Evolutionary conservation across 83 land plant species (phyloP), one percentile per base, ranked within the genome.

Genomic region (Picea engelmannii): DNA sequence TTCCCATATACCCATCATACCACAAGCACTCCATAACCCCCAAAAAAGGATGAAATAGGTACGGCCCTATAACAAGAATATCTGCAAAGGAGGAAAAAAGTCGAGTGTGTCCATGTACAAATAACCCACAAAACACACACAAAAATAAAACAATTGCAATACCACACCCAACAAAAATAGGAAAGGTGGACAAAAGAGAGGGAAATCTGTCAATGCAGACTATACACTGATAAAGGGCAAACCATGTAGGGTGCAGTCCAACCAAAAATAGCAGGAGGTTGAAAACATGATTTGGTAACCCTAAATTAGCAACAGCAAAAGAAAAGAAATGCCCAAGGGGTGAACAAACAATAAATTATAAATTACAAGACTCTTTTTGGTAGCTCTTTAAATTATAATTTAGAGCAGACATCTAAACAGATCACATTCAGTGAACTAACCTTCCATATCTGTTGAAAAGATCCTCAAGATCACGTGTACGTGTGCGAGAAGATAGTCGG

Each of bases 361-460:
- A 20, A 18, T 21, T 47, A 47, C 9, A 38, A 18, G 24, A 6
- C 40, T 40, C 6, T 42, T 24, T 18, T 18, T 44, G 20, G 76
- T 4, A 42, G 0, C 42, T 27, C 17, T 35, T 6, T 35, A 27
- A 12, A 31, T 31, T 16, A 27, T 68, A 15, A 5, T 8, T 68
- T 4, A 31, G 6, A 0, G 25, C 71, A 68, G 1, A 68, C 71
- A 68, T 67, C 40, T 6, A 67, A 10, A 67, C 9, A 47, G 9
- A 47, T 47, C 49, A 47, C 49, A 47, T 47, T 12, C 58, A 55
- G 58, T 55, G 4, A 55, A 82, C 78, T 84, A 82, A 93, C 95
- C 95, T 93, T 49, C 94, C 95, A 79, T 93, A 93, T 93, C 86
- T 87, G 89, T 92, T 87, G 83, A 93, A 93, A 58, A 93, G 80